Percentiles rank a stretch among this genome's conserved stretches.
Conservation (phyloP, 306 rosid species). For the Oxytropis ochrocephala region DNA sequence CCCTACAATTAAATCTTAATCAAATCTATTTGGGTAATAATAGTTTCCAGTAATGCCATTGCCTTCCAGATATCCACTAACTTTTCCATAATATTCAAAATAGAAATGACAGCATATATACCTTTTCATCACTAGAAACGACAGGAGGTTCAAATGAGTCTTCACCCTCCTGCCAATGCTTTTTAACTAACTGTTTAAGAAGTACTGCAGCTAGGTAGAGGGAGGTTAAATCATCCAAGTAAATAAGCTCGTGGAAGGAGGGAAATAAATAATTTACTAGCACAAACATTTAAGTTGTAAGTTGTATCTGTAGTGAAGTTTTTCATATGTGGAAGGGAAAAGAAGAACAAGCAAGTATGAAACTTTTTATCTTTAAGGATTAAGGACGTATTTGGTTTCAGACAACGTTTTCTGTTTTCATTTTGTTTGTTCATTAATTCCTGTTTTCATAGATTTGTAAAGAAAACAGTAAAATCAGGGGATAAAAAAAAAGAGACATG, state of each 20-base stretch:
- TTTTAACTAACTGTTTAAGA: constrained; percentile 83
- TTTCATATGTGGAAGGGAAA: background rate
- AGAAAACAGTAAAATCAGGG: background rate
- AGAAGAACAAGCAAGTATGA: constrained; percentile 7
- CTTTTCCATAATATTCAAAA: background rate
- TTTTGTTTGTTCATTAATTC: background rate
- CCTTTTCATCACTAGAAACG: constrained; percentile 79
- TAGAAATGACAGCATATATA: constrained; percentile 12
- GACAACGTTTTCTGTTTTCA: background rate
- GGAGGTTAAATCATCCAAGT: constrained; percentile 55
- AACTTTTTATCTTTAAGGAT: background rate
- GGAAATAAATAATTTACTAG: constrained; percentile 5
- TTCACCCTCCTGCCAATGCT: constrained; percentile 90
- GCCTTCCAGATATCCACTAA: background rate
- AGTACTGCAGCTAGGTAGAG: constrained; percentile 96
- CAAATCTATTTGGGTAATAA: background rate
- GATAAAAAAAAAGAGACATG: background rate
- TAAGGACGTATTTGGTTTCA: background rate
- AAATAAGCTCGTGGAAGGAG: constrained; percentile 6
- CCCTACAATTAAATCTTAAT: background rate
- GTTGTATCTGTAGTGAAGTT: background rate
- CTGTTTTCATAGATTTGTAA: background rate
- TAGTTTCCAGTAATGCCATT: background rate
- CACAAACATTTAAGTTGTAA: background rate
- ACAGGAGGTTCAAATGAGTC: constrained; percentile 83